Evolutionary conservation across 2,329 filamentous ascomycete genomes (phyloP), one percentile per base, ranked within the genome.

Genomic region (Aureobasidium melanogenum): DNA sequence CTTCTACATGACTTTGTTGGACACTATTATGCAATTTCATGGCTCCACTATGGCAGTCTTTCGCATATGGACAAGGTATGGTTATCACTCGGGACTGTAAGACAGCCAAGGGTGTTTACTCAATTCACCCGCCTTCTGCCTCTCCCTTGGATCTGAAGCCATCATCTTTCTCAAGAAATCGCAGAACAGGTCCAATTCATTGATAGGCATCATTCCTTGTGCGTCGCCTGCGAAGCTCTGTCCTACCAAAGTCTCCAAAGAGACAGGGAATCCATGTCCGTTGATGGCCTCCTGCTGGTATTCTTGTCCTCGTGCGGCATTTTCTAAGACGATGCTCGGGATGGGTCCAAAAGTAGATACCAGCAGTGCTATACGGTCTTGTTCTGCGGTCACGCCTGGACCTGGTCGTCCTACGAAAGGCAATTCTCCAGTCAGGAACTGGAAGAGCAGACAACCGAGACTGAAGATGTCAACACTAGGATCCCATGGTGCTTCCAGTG

Each of bases 381-480:
- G 62, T 32, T 64, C 62, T 15, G 65, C 63, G 6, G 48, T 62
- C 30, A 59, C 63, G 3, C 48, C 36, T 22, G 58, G 63, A n/a
- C 44, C 43, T 8, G 63, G 62, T 41, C 51, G 26, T 14, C 65
- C 64, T 9, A 52, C 46, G 34, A 67, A 67, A 3, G 63, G 57
- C 14, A 65, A 22, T 19, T 67, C 64, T 15, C 66, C 67, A 28
- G 63, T 66, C 8, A 65, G 51, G 38, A 67, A 64, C 46, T 67
- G 63, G 47, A 66, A 65, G 17, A 66, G 36, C 5, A 67, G 51
- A 59, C 64, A 64, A 6, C 64, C 66, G 12, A 68, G 60, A 57
- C 67, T 70, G 68, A 69, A 72, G 5, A 70, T 67, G 46, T 71
- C 70, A 12, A 68, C 65, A 24, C 61, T 58, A 12, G 55, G 61